Evolutionary conservation across 495 filamentous ascomycete genomes (phyloP), one percentile per base, ranked within the genome.

Genomic region (Cladorrhinum samala): DNA sequence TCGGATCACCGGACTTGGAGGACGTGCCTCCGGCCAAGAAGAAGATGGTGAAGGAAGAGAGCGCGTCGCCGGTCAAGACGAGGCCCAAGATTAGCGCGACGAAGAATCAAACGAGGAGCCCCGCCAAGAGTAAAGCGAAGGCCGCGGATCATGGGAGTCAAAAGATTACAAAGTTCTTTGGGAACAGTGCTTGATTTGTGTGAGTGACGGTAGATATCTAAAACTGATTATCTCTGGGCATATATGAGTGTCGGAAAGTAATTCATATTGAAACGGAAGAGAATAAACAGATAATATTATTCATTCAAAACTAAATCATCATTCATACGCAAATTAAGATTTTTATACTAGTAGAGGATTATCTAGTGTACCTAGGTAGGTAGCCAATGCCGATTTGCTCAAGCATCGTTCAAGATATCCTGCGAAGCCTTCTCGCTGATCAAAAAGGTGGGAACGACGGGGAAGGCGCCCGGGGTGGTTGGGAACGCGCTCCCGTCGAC

Each of bases 121-220:
- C 65, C 27, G 55, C 62, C 37, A 68, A 69, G 62, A 52, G 54
- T 14, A 83, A 87, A 58, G 46, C 66, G n/a, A 65, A 61, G 47
- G 65, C 68, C 2, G 76, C n/a, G n/a, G n/a, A n/a, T n/a, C n/a
- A 77, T 45, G 83, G 86, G 9, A 88, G 79, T 47, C 84, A 86
- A 67, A 86, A 83, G 69, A 95, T 95, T 52, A 95, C 90, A 0
- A 89, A 77, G 49, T 95, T 94, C 65, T 93, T 94, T 70, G 79
- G 73, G 14, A 88, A 84, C 43, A 72, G 69, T 44, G 68, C 69
- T 6, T 74, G 46, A 23, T n/a, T n/a, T n/a, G n/a, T n/a, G n/a
- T n/a, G n/a, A n/a, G n/a, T n/a, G n/a, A n/a, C n/a, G n/a, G n/a
- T n/a, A n/a, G n/a, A n/a, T n/a, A n/a, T n/a, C n/a, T n/a, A n/a